Base-by-base conservation (phyloP, 768 basidiomycete species). In the Hysterangium stoloniferum region DNA sequence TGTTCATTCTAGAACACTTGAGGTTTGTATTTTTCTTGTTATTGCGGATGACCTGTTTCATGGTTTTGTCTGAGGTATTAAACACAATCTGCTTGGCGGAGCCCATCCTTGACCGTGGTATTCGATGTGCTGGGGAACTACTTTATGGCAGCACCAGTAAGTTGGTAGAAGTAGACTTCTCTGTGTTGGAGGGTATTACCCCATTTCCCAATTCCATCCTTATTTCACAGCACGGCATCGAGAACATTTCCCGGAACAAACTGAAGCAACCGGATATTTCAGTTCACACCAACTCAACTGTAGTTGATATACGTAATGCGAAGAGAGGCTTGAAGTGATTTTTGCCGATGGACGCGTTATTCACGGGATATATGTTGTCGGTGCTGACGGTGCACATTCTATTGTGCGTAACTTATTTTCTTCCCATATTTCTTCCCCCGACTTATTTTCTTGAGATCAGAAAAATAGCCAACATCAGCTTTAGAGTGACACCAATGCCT, bases 1-100 rank as follows among this genome's bases (percentile, higher is more conserved):
- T 1, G 58, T 78, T 20, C 77, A 79, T 55, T 72, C 78, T 31
- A 70, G 74, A 29, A 78, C 78, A 8, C 63, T 79, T 12, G 78
- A 78, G 63, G 76, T 73, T 54, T 38, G 33, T 17, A n/a, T 51
- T 25, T 32, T 4, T 29, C 36, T 27, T 4, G 28, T 38, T 15
- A 1, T 51, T 17, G 5, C 19, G 11, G 31, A 48, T 8, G n/a
- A 8, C 32, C 28, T 35, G 38, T 12, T 11, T 71, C 75, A 66
- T 60, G 68, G 71, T 11, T 55, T 53, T 29, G 2, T 54, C 28
- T 2, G 31, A 79, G 78, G 69, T 70, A 0, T 59, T 79, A 7
- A 69, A 78, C 29, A 63, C 61, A n/a, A 64, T 78, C n/a, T 66
- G 63, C 13, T 71, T 70, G 32, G 70, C 70, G 2, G 66, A 73